Evolutionary conservation across 306 rosid species (phyloP).

Genomic region (Rosa persica): DNA sequence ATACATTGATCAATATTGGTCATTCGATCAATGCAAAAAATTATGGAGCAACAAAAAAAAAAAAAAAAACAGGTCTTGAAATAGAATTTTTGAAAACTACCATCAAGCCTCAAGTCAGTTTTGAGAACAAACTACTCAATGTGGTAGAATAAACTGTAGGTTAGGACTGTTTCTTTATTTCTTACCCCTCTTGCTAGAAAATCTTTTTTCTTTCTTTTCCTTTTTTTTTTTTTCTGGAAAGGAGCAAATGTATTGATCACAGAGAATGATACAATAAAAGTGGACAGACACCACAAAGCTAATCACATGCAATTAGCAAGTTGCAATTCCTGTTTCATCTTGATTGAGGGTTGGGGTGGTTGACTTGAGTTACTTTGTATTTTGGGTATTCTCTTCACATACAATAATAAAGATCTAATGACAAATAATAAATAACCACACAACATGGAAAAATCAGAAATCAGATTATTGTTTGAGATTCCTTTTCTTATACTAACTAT

Average conservation of each 20-base stretch:
- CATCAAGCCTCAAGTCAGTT: not conserved
- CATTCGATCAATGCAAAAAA: not conserved
- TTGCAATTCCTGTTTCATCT: not conserved
- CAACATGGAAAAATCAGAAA: not conserved
- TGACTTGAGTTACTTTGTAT: not conserved
- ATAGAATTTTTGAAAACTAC: not conserved
- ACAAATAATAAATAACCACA: not conserved
- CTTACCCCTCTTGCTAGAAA: conserved; percentile 5
- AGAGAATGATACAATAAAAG: not conserved
- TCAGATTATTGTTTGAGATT: not conserved
- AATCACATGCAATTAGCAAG: not conserved
- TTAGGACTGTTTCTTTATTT: not conserved
- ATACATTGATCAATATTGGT: not conserved
- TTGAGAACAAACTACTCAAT: not conserved
- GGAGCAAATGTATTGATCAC: not conserved
- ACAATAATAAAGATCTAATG: not conserved
- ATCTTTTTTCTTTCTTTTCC: not conserved
- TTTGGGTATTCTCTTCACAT: not conserved
- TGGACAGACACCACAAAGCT: not conserved
- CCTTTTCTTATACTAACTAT: not conserved
- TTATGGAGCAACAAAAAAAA: not conserved
- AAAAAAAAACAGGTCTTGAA: not conserved
- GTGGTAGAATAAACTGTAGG: not conserved
- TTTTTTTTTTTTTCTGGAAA: too few relatives aligned
- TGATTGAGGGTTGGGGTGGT: not conserved